Percentiles rank a stretch among this genome's conserved stretches.
Evolutionary conservation across 306 rosid genomes (phyloP).

Genomic region (Castanopsis chinensis): DNA sequence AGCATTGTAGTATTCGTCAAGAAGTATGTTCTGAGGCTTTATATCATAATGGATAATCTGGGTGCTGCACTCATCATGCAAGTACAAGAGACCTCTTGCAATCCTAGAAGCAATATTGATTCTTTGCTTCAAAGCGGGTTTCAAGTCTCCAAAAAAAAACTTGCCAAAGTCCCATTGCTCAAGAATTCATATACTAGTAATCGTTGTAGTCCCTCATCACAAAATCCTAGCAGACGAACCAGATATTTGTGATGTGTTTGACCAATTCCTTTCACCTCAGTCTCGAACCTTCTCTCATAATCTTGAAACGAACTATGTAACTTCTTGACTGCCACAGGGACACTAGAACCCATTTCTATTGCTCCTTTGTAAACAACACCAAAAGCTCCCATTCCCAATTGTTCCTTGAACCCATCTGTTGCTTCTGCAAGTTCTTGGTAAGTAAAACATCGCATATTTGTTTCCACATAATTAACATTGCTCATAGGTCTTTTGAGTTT

Average conservation of each 20-base stretch:
- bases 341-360: neutral
- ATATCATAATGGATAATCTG: constrained; percentile 23
- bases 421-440: constrained; percentile 28
- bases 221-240: constrained; percentile 17
- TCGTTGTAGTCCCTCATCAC: neutral
- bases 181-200: constrained; percentile 20
- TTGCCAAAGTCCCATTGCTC: constrained; percentile 18
- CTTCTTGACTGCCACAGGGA: constrained; percentile 41
- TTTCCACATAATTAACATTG: constrained; percentile 13
- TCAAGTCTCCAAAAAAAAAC: constrained; percentile 21
- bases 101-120: constrained; percentile 22
- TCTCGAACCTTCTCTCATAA: constrained; percentile 29
- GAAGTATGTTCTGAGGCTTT: constrained; percentile 48
- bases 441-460: constrained; percentile 15
- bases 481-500: neutral
- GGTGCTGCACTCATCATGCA: too few species aligned
- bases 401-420: constrained; percentile 36
- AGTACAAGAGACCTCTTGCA: neutral
- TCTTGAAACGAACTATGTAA: constrained; percentile 36
- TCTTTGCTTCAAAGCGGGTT: constrained; percentile 5
- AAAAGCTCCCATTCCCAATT: constrained; percentile 29
- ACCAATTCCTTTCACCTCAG: too few species aligned
- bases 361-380: constrained; percentile 25
- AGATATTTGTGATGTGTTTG: too few species aligned
- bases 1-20: constrained; percentile 13